phyloP scores from a whole-genome alignment of 2,329 filamentous ascomycete species.

The Penicillium sp. region DNA sequence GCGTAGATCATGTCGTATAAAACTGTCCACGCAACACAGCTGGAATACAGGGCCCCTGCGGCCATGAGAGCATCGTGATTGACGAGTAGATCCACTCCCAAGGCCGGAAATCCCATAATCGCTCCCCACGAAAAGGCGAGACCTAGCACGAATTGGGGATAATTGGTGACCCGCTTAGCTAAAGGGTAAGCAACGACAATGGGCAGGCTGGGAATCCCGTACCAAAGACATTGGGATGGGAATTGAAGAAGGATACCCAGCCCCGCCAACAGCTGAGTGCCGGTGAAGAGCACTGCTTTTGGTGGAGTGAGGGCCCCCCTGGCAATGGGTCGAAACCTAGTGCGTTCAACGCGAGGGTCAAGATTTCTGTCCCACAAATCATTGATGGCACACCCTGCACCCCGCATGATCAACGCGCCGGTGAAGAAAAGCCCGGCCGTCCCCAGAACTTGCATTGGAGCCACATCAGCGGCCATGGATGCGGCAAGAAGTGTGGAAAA shows the following conservation, averaged over 20 bases:
- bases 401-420: constrained; percentile 50
- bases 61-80: constrained; percentile 38
- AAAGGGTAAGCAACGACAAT: constrained; percentile 51
- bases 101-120: constrained; percentile 48
- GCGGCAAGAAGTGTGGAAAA: constrained; percentile 49
- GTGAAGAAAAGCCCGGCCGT: constrained; percentile 42
- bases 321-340: constrained; percentile 52
- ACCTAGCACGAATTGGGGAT: constrained; percentile 53
- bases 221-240: constrained; percentile 43
- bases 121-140: constrained; percentile 53
- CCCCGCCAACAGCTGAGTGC: constrained; percentile 43
- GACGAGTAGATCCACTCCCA: constrained; percentile 46
- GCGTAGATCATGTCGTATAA: constrained; percentile 54
- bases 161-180: constrained; percentile 53
- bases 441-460: constrained; percentile 37
- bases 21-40: constrained; percentile 50
- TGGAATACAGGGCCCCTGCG: constrained; percentile 45
- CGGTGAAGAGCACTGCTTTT: constrained; percentile 46
- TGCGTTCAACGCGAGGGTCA: constrained; percentile 53
- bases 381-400: constrained; percentile 55
- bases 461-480: constrained; percentile 34
- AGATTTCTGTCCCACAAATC: constrained; percentile 55
- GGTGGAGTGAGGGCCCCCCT: constrained; percentile 49
- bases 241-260: constrained; percentile 46
- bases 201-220: constrained; percentile 44